A percentile compares a stretch with the other conserved stretches of the same genome.
phyloP scores from a whole-genome alignment of 805 yeast species.

The Metschnikowia lochheadii region DNA sequence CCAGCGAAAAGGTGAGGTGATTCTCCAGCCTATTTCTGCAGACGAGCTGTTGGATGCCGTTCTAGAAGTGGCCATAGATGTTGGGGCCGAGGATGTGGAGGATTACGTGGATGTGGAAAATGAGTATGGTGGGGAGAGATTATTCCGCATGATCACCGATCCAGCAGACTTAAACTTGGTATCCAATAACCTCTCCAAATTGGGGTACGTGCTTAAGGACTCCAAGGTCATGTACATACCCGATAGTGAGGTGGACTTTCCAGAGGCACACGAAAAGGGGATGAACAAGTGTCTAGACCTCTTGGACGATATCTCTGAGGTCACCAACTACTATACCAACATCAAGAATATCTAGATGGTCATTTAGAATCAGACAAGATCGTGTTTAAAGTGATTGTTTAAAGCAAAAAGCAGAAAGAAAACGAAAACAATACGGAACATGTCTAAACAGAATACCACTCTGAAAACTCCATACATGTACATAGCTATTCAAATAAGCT shows the following conservation, averaged over 20 bases:
- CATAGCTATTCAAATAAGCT: neutral
- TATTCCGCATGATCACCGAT: conserved; percentile 53
- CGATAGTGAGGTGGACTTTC: conserved; percentile 51
- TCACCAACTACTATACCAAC: conserved; percentile 75
- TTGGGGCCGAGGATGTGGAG: conserved; percentile 77
- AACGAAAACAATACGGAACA: too few relatives aligned
- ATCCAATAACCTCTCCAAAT: conserved; percentile 51
- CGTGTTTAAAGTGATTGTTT: too few relatives aligned
- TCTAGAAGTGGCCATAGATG: conserved; percentile 70
- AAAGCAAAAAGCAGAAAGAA: too few relatives aligned
- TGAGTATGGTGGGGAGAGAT: conserved; percentile 34
- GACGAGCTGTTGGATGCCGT: conserved; percentile 53
- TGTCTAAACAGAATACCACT: too few relatives aligned
- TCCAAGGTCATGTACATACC: conserved; percentile 68
- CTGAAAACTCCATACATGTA: too few relatives aligned
- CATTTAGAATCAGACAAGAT: neutral
- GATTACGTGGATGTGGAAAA: conserved; percentile 42
- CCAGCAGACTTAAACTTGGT: conserved; percentile 59
- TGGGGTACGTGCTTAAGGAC: conserved; percentile 59
- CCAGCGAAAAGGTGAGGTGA: conserved; percentile 70
- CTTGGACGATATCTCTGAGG: conserved; percentile 80
- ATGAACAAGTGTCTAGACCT: conserved; percentile 54
- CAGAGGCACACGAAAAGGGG: conserved; percentile 47
- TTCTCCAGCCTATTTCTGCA: conserved; percentile 41
- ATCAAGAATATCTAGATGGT: conserved; percentile 31